Conservation (phyloP, 441 rosid genomes). For the Kokia cookei region DNA sequence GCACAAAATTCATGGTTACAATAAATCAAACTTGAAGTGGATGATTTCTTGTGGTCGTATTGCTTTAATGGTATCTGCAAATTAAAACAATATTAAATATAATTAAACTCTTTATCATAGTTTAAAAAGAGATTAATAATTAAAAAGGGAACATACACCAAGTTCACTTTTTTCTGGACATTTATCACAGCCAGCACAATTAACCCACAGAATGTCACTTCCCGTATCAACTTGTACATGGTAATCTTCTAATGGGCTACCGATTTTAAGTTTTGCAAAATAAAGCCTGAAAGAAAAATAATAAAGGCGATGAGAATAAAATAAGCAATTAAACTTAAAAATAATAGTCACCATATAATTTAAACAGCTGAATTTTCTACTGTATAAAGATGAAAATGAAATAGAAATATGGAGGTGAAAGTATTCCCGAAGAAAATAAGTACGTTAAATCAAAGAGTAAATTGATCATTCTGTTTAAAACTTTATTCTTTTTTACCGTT, state of each 20-base stretch:
- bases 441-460: too few relatives aligned
- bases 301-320: not conserved
- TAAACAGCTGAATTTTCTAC: not conserved
- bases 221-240: constrained; percentile 94
- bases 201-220: constrained; percentile 90
- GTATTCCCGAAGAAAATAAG: too few relatives aligned
- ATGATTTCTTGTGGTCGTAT: constrained; percentile 52
- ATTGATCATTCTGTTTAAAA: too few relatives aligned
- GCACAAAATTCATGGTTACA: constrained; percentile 64
- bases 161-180: constrained; percentile 78
- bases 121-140: not conserved
- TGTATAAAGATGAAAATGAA: not conserved
- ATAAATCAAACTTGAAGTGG: constrained; percentile 36
- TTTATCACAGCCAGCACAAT: constrained; percentile 61
- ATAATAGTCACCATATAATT: not conserved
- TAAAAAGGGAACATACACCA: constrained; percentile 41
- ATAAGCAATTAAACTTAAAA: not conserved
- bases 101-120: not conserved
- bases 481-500: too few relatives aligned
- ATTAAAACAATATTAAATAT: not conserved
- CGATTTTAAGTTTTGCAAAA: constrained; percentile 71
- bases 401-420: not conserved
- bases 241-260: constrained; percentile 65
- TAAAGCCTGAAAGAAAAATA: constrained; percentile 46
- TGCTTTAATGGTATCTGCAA: constrained; percentile 52